Evolutionary conservation across 352 stramenopile species (phyloP).

Genomic region (Thalassiosira hispida): DNA sequence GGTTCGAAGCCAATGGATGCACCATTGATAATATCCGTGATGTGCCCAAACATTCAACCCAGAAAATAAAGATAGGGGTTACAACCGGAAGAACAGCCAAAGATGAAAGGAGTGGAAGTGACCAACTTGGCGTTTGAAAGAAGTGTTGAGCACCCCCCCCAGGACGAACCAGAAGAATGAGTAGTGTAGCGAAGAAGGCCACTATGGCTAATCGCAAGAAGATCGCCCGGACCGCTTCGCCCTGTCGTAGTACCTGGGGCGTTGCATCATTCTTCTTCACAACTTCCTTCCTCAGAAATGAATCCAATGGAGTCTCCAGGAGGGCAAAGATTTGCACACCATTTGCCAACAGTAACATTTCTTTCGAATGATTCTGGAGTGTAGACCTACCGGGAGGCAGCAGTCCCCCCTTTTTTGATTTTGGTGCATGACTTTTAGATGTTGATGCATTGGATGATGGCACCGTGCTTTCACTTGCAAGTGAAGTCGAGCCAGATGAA

Average conservation of each 20-base stretch:
- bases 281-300: conserved; percentile 56
- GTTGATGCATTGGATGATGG: neutral
- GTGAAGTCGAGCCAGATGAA: neutral
- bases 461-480: conserved; percentile 7
- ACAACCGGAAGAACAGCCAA: conserved; percentile 65
- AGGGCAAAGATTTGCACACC: conserved; percentile 72
- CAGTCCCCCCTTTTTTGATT: neutral
- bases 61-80: conserved; percentile 69
- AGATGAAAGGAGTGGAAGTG: conserved; percentile 69
- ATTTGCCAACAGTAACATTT: conserved; percentile 70
- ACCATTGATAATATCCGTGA: conserved; percentile 73
- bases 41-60: conserved; percentile 72
- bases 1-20: conserved; percentile 62
- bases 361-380: conserved; percentile 55
- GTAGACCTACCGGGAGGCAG: conserved; percentile 63
- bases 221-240: conserved; percentile 49
- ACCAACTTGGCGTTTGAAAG: conserved; percentile 55
- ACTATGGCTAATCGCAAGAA: conserved; percentile 51
- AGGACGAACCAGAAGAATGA: conserved; percentile 60
- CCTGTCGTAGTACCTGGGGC: conserved; percentile 68
- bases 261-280: conserved; percentile 12
- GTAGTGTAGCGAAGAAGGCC: conserved; percentile 52
- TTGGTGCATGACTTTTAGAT: neutral
- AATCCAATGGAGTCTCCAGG: conserved; percentile 68
- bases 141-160: conserved; percentile 11